These are phyloP conservation scores for Podosphaera fusca DNA, from an alignment of 2,329 filamentous ascomycete genomes.

Conservation along the genomic window DNA sequence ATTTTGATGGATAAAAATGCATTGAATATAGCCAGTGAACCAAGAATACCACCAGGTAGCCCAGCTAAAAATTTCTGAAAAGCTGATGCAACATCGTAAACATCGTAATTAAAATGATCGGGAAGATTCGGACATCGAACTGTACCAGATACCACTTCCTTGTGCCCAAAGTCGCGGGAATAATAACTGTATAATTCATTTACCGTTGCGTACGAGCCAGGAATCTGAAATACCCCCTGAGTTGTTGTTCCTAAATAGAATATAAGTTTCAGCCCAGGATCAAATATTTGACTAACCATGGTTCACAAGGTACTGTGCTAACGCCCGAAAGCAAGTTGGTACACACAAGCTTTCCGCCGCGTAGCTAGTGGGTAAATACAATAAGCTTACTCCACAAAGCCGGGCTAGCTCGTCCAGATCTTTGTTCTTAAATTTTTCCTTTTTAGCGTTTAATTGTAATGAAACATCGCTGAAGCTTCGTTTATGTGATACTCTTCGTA, in stretches of 20 bases:
- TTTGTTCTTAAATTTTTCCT: constrained; percentile 24
- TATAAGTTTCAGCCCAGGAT: constrained; percentile 4
- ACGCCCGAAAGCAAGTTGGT: constrained; percentile 43
- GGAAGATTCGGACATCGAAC: constrained; percentile 36
- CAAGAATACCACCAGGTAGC: constrained; percentile 41
- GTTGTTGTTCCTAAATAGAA: constrained; percentile 17
- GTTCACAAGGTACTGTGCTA: constrained; percentile 38
- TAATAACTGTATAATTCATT: constrained; percentile 40
- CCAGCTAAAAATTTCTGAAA: constrained; percentile 43
- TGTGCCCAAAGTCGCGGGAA: constrained; percentile 25
- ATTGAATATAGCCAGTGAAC: constrained; percentile 36
- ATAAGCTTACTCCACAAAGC: constrained; percentile 35
- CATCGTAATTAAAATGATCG: constrained; percentile 30
- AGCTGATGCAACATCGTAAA: constrained; percentile 42
- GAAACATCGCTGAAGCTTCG: constrained; percentile 34
- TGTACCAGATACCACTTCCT: constrained; percentile 28
- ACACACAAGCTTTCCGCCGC: constrained; percentile 31
- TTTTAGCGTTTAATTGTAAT: constrained; percentile 22
- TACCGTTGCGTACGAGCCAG: constrained; percentile 31
- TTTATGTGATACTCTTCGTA: constrained; percentile 20
- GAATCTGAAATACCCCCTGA: constrained; percentile 38
- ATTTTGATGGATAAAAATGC: constrained; percentile 36
- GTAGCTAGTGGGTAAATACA: constrained; percentile 37
- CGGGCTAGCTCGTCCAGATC: constrained; percentile 35
- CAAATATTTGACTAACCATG: constrained; percentile 23